Percentiles rank a stretch among this genome's conserved stretches.
Evolutionary conservation across 345 rosid genomes (phyloP).

Genomic region (Eucalyptus microcorys): DNA sequence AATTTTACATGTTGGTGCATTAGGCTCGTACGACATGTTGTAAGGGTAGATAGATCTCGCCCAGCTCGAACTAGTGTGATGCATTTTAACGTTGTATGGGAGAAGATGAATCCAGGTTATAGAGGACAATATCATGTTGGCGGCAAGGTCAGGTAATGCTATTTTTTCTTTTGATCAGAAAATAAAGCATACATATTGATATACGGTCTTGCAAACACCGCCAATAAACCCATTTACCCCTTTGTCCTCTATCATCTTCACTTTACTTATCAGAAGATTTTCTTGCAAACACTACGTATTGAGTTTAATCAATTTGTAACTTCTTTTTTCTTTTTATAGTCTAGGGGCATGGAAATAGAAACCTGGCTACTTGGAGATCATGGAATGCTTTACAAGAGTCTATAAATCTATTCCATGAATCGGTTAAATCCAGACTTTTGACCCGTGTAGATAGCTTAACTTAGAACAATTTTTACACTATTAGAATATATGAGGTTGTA

Average conservation of each 20-base stretch:
- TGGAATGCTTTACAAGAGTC: background rate
- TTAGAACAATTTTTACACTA: accelerated
- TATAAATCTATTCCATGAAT: background rate
- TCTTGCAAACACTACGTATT: background rate
- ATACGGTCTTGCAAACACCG: background rate
- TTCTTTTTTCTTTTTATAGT: background rate
- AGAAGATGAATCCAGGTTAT: background rate
- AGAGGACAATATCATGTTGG: background rate
- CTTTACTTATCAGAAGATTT: background rate
- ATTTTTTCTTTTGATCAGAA: background rate
- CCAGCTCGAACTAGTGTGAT: background rate
- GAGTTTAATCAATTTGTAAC: background rate
- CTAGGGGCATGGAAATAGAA: background rate
- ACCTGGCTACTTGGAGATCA: background rate
- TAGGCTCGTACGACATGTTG: background rate
- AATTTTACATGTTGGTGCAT: background rate
- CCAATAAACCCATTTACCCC: background rate
- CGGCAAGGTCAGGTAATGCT: background rate
- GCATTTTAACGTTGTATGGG: background rate
- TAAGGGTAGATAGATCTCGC: background rate
- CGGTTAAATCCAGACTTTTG: background rate
- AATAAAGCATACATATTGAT: background rate
- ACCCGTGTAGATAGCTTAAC: background rate
- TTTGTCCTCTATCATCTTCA: background rate
- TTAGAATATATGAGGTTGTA: background rate